A percentile compares a stretch with the other conserved stretches of the same genome.
phyloP scores from a whole-genome alignment of 495 filamentous ascomycete genomes.

The Neurospora discreta region DNA sequence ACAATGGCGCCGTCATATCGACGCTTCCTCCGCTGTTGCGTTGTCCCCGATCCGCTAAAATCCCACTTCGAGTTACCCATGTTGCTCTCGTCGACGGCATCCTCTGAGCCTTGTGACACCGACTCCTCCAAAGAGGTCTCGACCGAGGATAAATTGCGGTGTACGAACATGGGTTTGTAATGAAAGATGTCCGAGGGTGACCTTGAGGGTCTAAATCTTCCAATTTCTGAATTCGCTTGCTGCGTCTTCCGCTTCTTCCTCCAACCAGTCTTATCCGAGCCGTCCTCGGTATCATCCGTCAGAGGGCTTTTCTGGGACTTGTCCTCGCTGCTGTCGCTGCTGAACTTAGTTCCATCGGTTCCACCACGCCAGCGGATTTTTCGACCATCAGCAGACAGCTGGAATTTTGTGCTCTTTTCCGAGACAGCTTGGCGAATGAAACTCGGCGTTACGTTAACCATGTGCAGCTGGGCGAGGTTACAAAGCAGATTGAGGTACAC shows the following conservation, averaged over 20 bases:
- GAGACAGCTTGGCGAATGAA: conserved; percentile 58
- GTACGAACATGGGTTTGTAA: conserved; percentile 53
- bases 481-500: conserved; percentile 72
- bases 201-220: conserved; percentile 25
- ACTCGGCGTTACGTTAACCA: conserved; percentile 60
- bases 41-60: conserved; percentile 32
- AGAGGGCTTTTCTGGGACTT: conserved; percentile 28
- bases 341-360: conserved; percentile 45
- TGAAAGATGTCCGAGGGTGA: conserved; percentile 40
- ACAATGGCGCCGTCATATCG: conserved; percentile 61
- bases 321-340: conserved; percentile 42
- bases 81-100: conserved; percentile 26
- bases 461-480: conserved; percentile 73
- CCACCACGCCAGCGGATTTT: conserved; percentile 66
- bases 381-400: conserved; percentile 60
- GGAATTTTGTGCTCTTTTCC: conserved; percentile 55
- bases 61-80: conserved; percentile 25
- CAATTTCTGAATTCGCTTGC: conserved; percentile 1
- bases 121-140: conserved; percentile 34
- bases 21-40: conserved; percentile 28
- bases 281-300: conserved; percentile 28
- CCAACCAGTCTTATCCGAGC: conserved; percentile 21
- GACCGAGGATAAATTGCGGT: conserved; percentile 27
- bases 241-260: conserved; percentile 30
- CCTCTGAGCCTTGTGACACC: conserved; percentile 15